Conservation (phyloP, 2,329 filamentous ascomycete species). For the Clonostachys chloroleuca region DNA sequence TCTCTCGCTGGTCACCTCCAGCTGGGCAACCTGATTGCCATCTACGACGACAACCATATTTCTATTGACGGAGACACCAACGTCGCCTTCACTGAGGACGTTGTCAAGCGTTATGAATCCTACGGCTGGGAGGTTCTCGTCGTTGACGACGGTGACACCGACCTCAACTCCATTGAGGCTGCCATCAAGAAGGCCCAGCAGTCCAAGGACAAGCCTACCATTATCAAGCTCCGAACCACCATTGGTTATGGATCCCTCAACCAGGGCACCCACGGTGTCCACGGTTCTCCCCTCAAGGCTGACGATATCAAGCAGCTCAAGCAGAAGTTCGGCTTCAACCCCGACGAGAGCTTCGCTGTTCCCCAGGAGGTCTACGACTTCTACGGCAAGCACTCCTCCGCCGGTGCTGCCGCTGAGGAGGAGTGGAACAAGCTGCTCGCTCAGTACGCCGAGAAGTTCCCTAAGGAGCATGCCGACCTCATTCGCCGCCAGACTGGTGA, state of each 20-base stretch:
- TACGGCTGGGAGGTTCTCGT: slow-evolving; percentile 92
- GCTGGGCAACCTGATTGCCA: slow-evolving; percentile 92
- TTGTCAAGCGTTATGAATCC: slow-evolving; percentile 87
- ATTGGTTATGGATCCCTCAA: slow-evolving; percentile 94
- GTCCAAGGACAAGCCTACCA: slow-evolving; percentile 91
- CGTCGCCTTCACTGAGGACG: slow-evolving; percentile 95
- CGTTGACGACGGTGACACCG: slow-evolving; percentile 84
- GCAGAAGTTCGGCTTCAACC: slow-evolving; percentile 93
- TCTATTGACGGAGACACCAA: slow-evolving; percentile 93
- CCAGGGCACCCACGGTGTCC: slow-evolving; percentile 90
- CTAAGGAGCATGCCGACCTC: slow-evolving; percentile 76
- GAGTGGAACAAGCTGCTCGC: slow-evolving; percentile 94
- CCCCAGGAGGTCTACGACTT: slow-evolving; percentile 91
- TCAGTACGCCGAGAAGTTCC: slow-evolving; percentile 78
- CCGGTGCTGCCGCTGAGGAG: slow-evolving; percentile 84
- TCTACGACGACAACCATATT: slow-evolving; percentile 99
- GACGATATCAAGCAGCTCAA: slow-evolving; percentile 95
- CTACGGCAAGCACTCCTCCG: slow-evolving; percentile 78
- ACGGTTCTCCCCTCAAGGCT: slow-evolving; percentile 92
- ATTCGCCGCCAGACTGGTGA: slow-evolving; percentile 74
- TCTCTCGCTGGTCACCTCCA: slow-evolving; percentile 94
- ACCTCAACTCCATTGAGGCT: slow-evolving; percentile 81
- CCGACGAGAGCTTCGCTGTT: slow-evolving; percentile 86
- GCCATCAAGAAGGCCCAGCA: slow-evolving; percentile 82
- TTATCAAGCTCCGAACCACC: slow-evolving; percentile 96